A percentile compares a stretch with the other conserved stretches of the same genome.
phyloP scores from a whole-genome alignment of 257 asterid species.

The Anisodus tanguticus region DNA sequence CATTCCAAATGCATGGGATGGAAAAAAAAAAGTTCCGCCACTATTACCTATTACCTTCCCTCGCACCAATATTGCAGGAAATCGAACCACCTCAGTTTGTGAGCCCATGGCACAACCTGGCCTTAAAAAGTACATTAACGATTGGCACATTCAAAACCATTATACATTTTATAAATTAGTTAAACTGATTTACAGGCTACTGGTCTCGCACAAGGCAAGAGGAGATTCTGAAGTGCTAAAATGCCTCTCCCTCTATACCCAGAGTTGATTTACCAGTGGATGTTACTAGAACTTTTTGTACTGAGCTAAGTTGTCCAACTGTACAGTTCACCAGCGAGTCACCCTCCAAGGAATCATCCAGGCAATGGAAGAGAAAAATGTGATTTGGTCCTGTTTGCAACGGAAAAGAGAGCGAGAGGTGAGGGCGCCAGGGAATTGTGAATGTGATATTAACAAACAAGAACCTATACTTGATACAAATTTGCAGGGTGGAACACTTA shows the following conservation, averaged over 20 bases:
- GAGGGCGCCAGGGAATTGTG: conserved; percentile 1
- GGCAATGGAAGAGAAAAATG: conserved; percentile 28
- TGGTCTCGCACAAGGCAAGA: conserved; percentile 23
- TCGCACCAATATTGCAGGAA: not conserved
- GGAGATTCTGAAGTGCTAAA: conserved; percentile 24
- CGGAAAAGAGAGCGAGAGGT: conserved; percentile 30
- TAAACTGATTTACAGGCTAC: conserved; percentile 26
- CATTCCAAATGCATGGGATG: not conserved
- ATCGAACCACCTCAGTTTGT: not conserved
- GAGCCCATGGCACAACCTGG: not conserved
- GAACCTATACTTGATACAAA: not conserved
- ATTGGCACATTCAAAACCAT: not conserved
- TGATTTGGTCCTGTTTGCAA: conserved; percentile 26
- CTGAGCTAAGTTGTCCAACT: conserved; percentile 35
- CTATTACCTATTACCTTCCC: not conserved
- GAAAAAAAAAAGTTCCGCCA: not conserved
- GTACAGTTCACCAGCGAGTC: conserved; percentile 37
- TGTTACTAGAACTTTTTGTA: conserved; percentile 14
- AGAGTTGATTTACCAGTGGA: conserved; percentile 27
- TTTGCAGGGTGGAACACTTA: not conserved
- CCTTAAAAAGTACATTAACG: too few species aligned
- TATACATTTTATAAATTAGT: not conserved
- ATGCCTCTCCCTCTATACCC: conserved; percentile 29
- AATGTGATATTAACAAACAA: not conserved
- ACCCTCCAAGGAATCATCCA: conserved; percentile 35